Evolutionary conservation across 164 flowering plant genomes (phyloP), one percentile per base, ranked within the genome.

Genomic region (Chimonanthus salicifolius): DNA sequence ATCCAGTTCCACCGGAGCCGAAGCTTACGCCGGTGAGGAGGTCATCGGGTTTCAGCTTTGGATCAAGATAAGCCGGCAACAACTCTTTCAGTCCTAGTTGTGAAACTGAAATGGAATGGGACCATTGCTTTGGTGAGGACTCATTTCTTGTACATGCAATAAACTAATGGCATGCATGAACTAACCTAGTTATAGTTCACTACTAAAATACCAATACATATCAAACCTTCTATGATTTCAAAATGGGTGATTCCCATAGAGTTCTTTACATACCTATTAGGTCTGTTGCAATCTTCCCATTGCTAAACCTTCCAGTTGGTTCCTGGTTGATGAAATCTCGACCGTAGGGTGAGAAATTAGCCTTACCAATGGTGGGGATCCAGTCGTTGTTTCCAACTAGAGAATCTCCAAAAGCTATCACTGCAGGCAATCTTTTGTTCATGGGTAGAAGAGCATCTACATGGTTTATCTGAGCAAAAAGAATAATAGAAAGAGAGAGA

Each of bases 1-100:
- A 92, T 9, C 97, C 97, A 5, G 95, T 84, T 50, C 81, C 89
- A 45, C 92, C 91, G 0, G 94, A 90, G 9, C 92, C 97, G 64
- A 92, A 92, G 71, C 92, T 89, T 69, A 87, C 89, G 7, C 94
- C 95, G 69, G 81, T 82, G 43, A 78, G 11, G 10, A 89, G 43
- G 20, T 88, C 87, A 48, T 43, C 64, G 11, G 51, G 71, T 33
- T 62, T 82, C 49, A 82, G 45, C 13, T 66, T 63, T 3, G 83
- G 85, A 58, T 88, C 87, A 5, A 89, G 83, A 75, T 76, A 90
- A 2, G 82, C 87, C 44, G 86, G 89, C 48, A 90, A 72, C 44
- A 47, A 6, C 15, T 76, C 79, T 11, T 68, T 79, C 58, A 79
- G 81, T 4, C 90, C 91, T 15, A 90, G 7, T 15, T 85, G 84